Conservation (phyloP, 306 rosid species). For the Delonix regia region DNA sequence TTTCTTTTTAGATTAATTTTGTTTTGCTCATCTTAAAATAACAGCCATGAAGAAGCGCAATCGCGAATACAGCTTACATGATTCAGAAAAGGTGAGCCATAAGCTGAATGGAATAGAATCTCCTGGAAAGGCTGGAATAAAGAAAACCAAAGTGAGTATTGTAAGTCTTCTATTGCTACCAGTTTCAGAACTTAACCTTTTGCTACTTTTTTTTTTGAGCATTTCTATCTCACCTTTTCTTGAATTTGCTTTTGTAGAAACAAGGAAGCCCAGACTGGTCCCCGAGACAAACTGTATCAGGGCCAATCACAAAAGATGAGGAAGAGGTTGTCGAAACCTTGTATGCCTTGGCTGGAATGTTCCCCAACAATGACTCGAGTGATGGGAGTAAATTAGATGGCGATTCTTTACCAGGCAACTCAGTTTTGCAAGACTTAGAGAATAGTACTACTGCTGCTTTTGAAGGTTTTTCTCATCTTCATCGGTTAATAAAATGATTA, state of each 20-base stretch:
- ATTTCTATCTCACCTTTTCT: constrained; percentile 28
- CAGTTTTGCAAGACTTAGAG: constrained; percentile 41
- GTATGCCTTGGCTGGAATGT: constrained; percentile 82
- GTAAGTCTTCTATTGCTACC: constrained; percentile 36
- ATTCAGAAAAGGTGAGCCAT: constrained; percentile 59
- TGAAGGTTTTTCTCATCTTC: constrained; percentile 56
- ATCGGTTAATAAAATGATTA: background rate
- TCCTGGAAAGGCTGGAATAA: constrained; percentile 41
- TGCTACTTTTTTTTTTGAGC: constrained; percentile 22
- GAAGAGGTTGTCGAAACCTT: constrained; percentile 87
- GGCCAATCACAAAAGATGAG: constrained; percentile 82
- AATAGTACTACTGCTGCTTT: constrained; percentile 40
- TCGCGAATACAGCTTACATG: constrained; percentile 54
- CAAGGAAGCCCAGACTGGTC: constrained; percentile 42
- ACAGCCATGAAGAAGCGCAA: constrained; percentile 79
- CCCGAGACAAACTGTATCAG: constrained; percentile 38
- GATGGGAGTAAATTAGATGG: constrained; percentile 29
- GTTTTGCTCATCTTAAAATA: constrained; percentile 18
- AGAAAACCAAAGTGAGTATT: constrained; percentile 52
- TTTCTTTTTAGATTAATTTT: background rate
- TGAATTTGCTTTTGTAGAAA: constrained; percentile 57
- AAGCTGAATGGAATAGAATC: constrained; percentile 48
- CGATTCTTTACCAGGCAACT: constrained; percentile 43
- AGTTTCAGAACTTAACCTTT: constrained; percentile 32
- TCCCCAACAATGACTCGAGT: constrained; percentile 47